A percentile compares a stretch with the other conserved stretches of the same genome.
Evolutionary conservation across 2,329 filamentous ascomycete species (phyloP).

Genomic region (Cadophora luteo-olivacea): DNA sequence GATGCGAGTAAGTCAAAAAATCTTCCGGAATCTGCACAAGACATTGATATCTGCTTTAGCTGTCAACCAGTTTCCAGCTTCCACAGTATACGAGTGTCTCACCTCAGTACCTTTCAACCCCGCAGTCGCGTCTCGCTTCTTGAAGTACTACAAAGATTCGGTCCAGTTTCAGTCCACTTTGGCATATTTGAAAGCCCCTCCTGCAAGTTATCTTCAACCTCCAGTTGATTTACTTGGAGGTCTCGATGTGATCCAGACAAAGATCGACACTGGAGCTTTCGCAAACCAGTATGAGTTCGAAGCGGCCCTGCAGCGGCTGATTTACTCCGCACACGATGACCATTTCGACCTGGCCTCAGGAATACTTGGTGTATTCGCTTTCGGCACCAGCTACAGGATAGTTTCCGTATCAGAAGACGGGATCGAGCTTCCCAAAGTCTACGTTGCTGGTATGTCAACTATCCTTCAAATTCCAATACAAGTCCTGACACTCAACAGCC

Average conservation of each 20-base stretch:
- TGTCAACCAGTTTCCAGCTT: neutral
- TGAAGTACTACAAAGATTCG: constrained; percentile 53
- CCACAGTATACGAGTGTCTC: constrained; percentile 49
- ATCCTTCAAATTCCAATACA: neutral
- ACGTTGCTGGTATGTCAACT: constrained; percentile 36
- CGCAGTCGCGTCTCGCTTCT: constrained; percentile 51
- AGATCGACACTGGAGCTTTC: constrained; percentile 50
- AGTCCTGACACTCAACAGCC: constrained; percentile 19
- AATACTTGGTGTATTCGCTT: constrained; percentile 57
- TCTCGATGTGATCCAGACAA: constrained; percentile 51
- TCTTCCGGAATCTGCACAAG: neutral
- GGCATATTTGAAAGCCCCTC: constrained; percentile 54
- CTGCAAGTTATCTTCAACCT: constrained; percentile 55
- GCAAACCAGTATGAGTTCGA: constrained; percentile 62
- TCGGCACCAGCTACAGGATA: constrained; percentile 53
- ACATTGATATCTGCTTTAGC: constrained; percentile 8
- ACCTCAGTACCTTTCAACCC: constrained; percentile 52
- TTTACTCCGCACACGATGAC: constrained; percentile 62
- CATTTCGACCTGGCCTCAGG: constrained; percentile 64
- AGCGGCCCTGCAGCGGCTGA: constrained; percentile 58
- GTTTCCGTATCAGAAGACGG: constrained; percentile 67
- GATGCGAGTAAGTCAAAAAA: constrained; percentile 1
- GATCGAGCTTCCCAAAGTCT: constrained; percentile 45
- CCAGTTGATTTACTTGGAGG: constrained; percentile 53
- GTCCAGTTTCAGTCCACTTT: constrained; percentile 44